These are phyloP conservation scores for Apodospora peruviana DNA, from an alignment of 495 filamentous ascomycete species.

Conservation along the genomic window DNA sequence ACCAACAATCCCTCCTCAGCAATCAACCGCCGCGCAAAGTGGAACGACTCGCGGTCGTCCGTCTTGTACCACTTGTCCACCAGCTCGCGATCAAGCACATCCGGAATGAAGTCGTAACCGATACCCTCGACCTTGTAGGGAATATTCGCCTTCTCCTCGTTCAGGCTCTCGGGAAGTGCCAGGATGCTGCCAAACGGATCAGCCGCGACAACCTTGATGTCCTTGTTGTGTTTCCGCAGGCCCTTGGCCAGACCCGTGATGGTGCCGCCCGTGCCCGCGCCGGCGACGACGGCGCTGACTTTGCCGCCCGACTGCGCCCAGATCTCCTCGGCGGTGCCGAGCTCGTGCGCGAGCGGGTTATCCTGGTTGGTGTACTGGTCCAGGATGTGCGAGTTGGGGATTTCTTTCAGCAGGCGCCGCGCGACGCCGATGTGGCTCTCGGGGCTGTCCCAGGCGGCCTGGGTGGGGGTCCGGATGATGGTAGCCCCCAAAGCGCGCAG, in stretches of 20 bases:
- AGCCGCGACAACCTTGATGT: constrained; percentile 81
- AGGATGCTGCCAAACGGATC: constrained; percentile 88
- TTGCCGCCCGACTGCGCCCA: constrained; percentile 86
- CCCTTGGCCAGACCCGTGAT: constrained; percentile 87
- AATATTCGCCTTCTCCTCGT: constrained; percentile 71
- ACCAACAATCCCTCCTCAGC: constrained; percentile 92
- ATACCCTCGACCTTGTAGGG: constrained; percentile 98
- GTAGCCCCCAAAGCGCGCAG: constrained; percentile 89
- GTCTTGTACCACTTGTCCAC: constrained; percentile 99
- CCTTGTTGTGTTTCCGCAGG: constrained; percentile 75
- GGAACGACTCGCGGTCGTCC: constrained; percentile 84
- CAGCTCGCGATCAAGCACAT: constrained; percentile 73
- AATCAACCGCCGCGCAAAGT: constrained; percentile 81
- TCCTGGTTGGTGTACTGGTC: constrained; percentile 92
- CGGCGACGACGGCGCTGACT: constrained; percentile 81
- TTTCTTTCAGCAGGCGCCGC: constrained; percentile 81
- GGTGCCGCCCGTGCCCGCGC: constrained; percentile 92
- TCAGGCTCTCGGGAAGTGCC: constrained; percentile 70
- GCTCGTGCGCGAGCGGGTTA: constrained; percentile 91
- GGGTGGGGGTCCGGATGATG: constrained; percentile 95
- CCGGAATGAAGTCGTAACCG: constrained; percentile 96
- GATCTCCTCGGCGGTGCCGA: constrained; percentile 93
- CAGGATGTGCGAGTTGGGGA: constrained; percentile 92
- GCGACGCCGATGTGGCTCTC: constrained; percentile 98
- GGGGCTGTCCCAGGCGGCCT: constrained; percentile 88